Percentiles rank a stretch among this genome's conserved stretches.
phyloP scores from a whole-genome alignment of 345 rosid genomes.

The Lumnitzera littorea region DNA sequence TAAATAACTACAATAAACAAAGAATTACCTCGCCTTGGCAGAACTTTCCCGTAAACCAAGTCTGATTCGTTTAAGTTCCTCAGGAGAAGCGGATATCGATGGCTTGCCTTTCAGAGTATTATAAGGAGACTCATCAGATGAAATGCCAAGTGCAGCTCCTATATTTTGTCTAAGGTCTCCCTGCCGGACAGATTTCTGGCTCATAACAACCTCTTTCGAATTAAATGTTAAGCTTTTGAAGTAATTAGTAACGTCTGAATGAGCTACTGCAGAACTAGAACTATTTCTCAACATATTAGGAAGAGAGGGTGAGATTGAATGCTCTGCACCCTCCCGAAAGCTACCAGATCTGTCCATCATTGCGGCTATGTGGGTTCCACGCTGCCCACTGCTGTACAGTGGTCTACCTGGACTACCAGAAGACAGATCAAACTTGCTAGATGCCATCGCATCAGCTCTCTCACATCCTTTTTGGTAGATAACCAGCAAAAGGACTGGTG shows the following conservation, averaged over 20 bases:
- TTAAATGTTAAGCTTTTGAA: constrained; percentile 68
- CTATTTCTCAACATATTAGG: constrained; percentile 59
- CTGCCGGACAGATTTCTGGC: constrained; percentile 67
- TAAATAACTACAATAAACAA: constrained; percentile 17
- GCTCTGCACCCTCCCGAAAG: constrained; percentile 75
- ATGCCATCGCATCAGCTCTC: constrained; percentile 60
- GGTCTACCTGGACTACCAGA: constrained; percentile 85
- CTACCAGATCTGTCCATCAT: constrained; percentile 81
- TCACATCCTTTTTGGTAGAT: constrained; percentile 39
- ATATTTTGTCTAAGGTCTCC: constrained; percentile 65
- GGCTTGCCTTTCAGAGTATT: constrained; percentile 54
- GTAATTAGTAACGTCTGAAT: constrained; percentile 64
- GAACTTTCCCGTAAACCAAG: constrained; percentile 54
- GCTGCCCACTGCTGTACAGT: constrained; percentile 52
- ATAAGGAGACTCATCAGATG: constrained; percentile 65
- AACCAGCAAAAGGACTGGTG: constrained; percentile 44
- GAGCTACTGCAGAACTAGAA: constrained; percentile 49
- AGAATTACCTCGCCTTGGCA: constrained; percentile 76
- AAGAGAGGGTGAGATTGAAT: constrained; percentile 59
- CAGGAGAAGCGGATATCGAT: constrained; percentile 43
- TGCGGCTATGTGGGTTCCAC: constrained; percentile 72
- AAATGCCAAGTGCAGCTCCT: constrained; percentile 65
- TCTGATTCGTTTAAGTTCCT: constrained; percentile 72
- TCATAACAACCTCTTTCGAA: constrained; percentile 67
- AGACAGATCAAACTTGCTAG: constrained; percentile 81